Evolutionary conservation across 2,329 filamentous ascomycete species (phyloP).

Genomic region (Alternaria brassicicola): DNA sequence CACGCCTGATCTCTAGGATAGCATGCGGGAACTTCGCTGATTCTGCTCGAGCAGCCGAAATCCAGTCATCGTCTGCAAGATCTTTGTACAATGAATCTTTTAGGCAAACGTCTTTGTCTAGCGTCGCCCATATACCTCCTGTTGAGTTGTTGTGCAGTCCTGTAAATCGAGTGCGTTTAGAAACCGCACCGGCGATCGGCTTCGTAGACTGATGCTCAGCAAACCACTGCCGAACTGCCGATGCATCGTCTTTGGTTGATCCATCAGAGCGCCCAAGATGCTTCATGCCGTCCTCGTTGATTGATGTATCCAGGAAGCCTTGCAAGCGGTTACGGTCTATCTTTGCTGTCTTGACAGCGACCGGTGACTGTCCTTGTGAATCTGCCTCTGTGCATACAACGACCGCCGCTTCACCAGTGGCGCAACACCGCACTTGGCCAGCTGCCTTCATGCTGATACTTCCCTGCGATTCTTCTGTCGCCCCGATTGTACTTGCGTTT

Average conservation of each 20-base stretch:
- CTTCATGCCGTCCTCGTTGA: constrained; percentile 20
- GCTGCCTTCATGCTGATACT: constrained; percentile 39
- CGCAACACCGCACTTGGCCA: constrained; percentile 45
- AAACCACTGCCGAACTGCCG: constrained; percentile 52
- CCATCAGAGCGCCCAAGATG: constrained; percentile 5
- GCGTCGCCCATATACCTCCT: constrained; percentile 55
- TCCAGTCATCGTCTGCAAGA: constrained; percentile 41
- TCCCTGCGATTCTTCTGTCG: constrained; percentile 45
- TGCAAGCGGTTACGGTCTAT: constrained; percentile 52
- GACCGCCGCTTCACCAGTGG: constrained; percentile 42
- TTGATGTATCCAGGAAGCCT: constrained; percentile 46
- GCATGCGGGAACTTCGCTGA: constrained; percentile 56
- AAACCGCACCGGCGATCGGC: constrained; percentile 55
- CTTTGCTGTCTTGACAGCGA: constrained; percentile 37
- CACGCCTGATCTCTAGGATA: constrained; percentile 57
- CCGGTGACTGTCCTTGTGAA: constrained; percentile 16
- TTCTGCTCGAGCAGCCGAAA: constrained; percentile 29
- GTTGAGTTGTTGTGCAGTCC: constrained; percentile 54
- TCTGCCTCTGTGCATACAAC: constrained; percentile 29
- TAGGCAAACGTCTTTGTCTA: constrained; percentile 57
- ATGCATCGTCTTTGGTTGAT: constrained; percentile 19
- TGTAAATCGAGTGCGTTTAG: constrained; percentile 55
- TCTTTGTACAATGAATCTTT: constrained; percentile 39
- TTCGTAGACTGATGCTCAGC: constrained; percentile 50
- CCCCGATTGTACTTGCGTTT: constrained; percentile 53